Conservation (phyloP, 148 eudicot species). For the Vaccinium vitisidaea region DNA sequence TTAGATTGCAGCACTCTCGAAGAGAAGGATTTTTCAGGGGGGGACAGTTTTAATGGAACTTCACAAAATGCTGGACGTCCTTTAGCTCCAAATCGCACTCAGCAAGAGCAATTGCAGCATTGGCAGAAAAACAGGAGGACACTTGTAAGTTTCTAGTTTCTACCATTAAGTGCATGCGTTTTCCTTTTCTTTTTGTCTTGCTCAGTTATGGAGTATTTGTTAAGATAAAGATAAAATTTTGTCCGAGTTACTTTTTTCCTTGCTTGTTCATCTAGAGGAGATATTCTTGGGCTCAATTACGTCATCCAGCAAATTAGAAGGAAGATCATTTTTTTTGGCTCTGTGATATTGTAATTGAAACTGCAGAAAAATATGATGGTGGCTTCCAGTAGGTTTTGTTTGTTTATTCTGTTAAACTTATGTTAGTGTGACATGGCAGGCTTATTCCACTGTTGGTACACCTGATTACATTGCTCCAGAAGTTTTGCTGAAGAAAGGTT, state of each 20-base stretch:
- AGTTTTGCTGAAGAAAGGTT: constrained; percentile 95
- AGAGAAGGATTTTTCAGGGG: constrained; percentile 73
- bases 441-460: constrained; percentile 97
- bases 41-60: constrained; percentile 38
- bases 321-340: not conserved
- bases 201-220: not conserved
- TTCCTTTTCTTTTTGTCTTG: constrained; percentile 11
- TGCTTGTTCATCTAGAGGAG: constrained; percentile 13
- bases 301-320: not conserved
- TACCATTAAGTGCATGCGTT: not conserved
- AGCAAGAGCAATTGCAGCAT: constrained; percentile 90
- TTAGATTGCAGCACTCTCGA: constrained; percentile 88
- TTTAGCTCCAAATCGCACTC: constrained; percentile 78
- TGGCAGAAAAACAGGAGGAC: constrained; percentile 97
- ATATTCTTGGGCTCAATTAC: not conserved
- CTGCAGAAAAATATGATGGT: not conserved
- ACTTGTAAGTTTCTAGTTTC: constrained; percentile 53
- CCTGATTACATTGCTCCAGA: constrained; percentile 99
- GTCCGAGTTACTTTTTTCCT: not conserved
- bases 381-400: not conserved
- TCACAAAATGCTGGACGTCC: constrained; percentile 55
- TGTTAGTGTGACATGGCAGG: constrained; percentile 48
- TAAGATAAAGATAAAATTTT: not conserved
- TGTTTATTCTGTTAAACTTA: not conserved
- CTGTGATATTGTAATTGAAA: not conserved